Percentiles rank a stretch among this genome's conserved stretches.
Evolutionary conservation across 176 grass and related monocot genomes (phyloP).

Genomic region (Elaeis guineensis): DNA sequence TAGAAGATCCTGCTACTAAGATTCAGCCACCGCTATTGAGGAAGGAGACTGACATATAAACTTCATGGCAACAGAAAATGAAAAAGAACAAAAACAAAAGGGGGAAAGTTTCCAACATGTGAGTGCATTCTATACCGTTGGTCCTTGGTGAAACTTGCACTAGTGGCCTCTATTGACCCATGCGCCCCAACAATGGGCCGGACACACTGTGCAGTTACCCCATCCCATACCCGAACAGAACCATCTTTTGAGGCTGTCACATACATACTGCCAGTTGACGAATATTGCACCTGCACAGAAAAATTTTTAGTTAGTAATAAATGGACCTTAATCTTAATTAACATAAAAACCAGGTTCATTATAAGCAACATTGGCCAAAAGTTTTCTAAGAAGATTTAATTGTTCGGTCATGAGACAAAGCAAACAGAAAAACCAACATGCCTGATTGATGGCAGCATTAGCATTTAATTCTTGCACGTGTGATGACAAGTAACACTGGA

Average conservation of each 20-base stretch:
- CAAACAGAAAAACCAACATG: conserved; percentile 12
- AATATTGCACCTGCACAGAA: conserved; percentile 58
- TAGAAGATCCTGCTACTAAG: no score
- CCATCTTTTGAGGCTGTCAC: conserved; percentile 94
- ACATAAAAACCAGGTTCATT: background rate
- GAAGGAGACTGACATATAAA: no score
- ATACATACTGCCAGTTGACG: conserved; percentile 72
- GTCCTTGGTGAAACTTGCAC: conserved; percentile 82
- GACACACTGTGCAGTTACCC: conserved; percentile 75
- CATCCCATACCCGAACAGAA: conserved; percentile 74
- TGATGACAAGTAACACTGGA: conserved; percentile 80
- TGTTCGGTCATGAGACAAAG: no score
- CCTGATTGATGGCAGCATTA: conserved; percentile 89
- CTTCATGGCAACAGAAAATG: no score
- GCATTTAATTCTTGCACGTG: conserved; percentile 43
- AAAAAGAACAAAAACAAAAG: no score
- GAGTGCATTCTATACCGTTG: conserved; percentile 45
- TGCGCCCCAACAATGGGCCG: conserved; percentile 75
- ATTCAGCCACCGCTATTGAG: no score
- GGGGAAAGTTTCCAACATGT: background rate
- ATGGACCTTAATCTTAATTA: background rate
- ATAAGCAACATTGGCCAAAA: no score
- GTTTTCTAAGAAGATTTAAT: no score
- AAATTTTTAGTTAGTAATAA: background rate
- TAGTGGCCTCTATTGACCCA: conserved; percentile 68